Evolutionary conservation across 306 rosid genomes (phyloP), one percentile per base, ranked within the genome.

Genomic region (Coriaria nepalensis): DNA sequence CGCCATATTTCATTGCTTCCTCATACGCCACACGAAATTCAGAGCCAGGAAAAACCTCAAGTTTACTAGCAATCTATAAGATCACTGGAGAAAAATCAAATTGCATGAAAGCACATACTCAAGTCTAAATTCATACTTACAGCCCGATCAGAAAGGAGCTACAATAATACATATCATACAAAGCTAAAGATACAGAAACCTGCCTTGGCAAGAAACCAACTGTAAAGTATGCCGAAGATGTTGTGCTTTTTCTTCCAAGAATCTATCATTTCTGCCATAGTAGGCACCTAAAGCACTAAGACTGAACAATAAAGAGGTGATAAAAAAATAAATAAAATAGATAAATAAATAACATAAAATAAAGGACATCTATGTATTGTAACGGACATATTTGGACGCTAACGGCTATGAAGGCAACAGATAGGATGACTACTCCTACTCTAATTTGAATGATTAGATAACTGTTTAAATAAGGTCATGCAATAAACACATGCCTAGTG

Each of bases 141-240:
- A 49, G 53, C 10, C 9, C 40, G 55, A 58, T 38, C 48, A 54
- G 50, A 52, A 11, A 46, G 13, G n/a, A 51, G 43, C 35, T 13
- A 8, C 36, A 20, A 33, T 11, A 50, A 20, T 48, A 53, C 35
- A 57, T 41, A 53, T 43, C 35, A 13, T 53, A 9, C 5, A 14
- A 44, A 33, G 13, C 37, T 43, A 44, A 53, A 73, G 52, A 54
- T 40, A 60, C 35, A 47, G 44, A 62, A 66, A 55, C 87, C 49
- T 74, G 72, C 98, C 95, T 90, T 90, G 13, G 97, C 87, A 51
- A 85, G 94, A 73, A 85, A 90, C 95, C 94, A 90, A 66, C 92
- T 65, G 67, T 90, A 85, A 49, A 90, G 62, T 59, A 90, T 83
- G 61, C 73, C 94, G 61, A 90, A 79, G 61, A 73, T 52, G 61